Evolutionary conservation across 106 monocot genomes (phyloP).

Genomic region (Allium cepa): DNA sequence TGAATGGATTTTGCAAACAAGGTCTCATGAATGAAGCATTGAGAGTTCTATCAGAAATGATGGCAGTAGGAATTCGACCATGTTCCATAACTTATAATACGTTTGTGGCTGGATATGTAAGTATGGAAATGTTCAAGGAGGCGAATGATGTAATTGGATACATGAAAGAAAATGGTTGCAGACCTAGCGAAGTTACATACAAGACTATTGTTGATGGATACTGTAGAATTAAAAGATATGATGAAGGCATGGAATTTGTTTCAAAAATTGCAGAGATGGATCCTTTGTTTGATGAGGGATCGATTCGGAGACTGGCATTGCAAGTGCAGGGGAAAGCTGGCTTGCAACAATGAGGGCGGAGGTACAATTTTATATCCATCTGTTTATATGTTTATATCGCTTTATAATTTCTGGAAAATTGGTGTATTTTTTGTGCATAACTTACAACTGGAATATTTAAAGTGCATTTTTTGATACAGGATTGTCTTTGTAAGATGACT

Average conservation of each 20-base stretch:
- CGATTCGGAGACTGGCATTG: constrained; percentile 22
- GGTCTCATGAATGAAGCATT: constrained; percentile 72
- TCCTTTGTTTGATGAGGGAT: constrained; percentile 34
- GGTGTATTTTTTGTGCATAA: too few species aligned
- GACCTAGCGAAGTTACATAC: constrained; percentile 62
- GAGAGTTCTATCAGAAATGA: constrained; percentile 58
- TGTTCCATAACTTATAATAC: constrained; percentile 76
- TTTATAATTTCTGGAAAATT: too few species aligned
- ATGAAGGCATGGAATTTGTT: constrained; percentile 55
- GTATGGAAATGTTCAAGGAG: constrained; percentile 52
- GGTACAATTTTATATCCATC: background rate
- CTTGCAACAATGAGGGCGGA: background rate
- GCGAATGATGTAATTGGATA: constrained; percentile 62
- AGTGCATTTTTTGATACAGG: too few species aligned
- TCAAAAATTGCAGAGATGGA: constrained; percentile 49
- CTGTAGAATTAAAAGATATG: constrained; percentile 36
- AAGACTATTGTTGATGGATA: constrained; percentile 60
- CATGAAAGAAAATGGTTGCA: constrained; percentile 56
- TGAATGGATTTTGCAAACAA: constrained; percentile 83
- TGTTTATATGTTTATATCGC: too few species aligned
- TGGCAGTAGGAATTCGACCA: constrained; percentile 41
- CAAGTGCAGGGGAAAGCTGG: constrained; percentile 22
- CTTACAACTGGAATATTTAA: too few species aligned
- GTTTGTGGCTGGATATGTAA: constrained; percentile 53
- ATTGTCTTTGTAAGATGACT: too few species aligned